Base-by-base conservation (phyloP, 2,329 filamentous ascomycete genomes). In the Plectosphaerella plurivora region DNA sequence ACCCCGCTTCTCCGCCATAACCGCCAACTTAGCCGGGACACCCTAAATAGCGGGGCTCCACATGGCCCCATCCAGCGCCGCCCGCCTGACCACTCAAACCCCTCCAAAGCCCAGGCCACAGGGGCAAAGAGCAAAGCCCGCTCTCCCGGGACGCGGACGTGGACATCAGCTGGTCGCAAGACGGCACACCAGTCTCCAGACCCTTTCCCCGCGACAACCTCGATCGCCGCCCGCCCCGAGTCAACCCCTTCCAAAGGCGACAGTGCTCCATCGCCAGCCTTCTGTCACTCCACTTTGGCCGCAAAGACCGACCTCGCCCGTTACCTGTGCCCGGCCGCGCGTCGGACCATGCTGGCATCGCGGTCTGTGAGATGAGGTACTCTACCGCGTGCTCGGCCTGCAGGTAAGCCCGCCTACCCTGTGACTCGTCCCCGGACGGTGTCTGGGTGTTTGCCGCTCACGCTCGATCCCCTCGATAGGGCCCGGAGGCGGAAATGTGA, bases 351-450 rank as follows among this genome's bases (percentile, higher is more conserved):
- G 48, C 48, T 15, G 24, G 16, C 37, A n/a, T 36, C 37, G 15
- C 36, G 24, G 33, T n/a, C 48, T n/a, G 11, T 16, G 48, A 45
- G 48, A 57, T 57, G 55, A 57, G 55, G 37, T 57, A 57, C 39
- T 57, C 55, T 41, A 57, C 55, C 46, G 55, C 55, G 9, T 57
- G 55, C 50, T 57, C 55, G 50, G 55, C 55, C 18, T 57, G 55
- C 51, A 54, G 55, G 55, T 57, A 55, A 56, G 55, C 28, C 28
- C 28, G 50, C 45, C 9, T 36, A 12, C 37, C 36, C 15, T 5
- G 35, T 15, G 22, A 10, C 25, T 36, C n/a, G n/a, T 33, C 28
- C 28, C 28, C 28, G 28, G 28, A 44, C 41, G 4, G 8, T 5
- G 15, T 41, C 37, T 41, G 15, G 16, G 10, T 44, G n/a, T 20